Percentiles rank a stretch among this genome's conserved stretches.
Evolutionary conservation across 257 asterid genomes (phyloP).

Genomic region (Solanum phureja): DNA sequence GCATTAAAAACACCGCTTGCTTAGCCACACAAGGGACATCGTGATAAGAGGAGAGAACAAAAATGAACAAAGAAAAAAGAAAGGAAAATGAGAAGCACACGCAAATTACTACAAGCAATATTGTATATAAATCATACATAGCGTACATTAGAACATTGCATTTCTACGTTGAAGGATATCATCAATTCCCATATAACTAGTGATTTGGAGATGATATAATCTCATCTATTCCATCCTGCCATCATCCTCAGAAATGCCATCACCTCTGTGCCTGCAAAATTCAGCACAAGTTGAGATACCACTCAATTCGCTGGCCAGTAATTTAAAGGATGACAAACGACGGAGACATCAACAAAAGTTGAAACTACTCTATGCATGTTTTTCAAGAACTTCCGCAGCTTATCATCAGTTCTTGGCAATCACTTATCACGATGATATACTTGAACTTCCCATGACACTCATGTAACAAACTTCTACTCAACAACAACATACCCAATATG

Average conservation of each 20-base stretch:
- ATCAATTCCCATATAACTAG: background rate
- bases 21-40: background rate
- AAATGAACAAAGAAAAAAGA: background rate
- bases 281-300: background rate
- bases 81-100: background rate
- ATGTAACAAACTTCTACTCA: background rate
- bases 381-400: background rate
- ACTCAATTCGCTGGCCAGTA: background rate
- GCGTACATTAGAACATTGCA: background rate
- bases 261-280: slow-evolving; percentile 62
- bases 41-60: background rate
- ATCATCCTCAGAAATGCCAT: slow-evolving; percentile 49
- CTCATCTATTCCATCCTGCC: slow-evolving; percentile 40
- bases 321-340: background rate
- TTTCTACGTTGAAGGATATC: slow-evolving; percentile 4
- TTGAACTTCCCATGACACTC: background rate
- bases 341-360: background rate
- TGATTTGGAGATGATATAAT: background rate
- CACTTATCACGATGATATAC: background rate
- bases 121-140: slow-evolving; percentile 16
- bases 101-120: background rate
- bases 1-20: background rate
- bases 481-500: background rate
- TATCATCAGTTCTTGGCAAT: background rate
- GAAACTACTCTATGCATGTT: background rate